These are phyloP conservation scores for Flaveria brownii DNA, from an alignment of 129 eudicot genomes.

Conservation along the genomic window DNA sequence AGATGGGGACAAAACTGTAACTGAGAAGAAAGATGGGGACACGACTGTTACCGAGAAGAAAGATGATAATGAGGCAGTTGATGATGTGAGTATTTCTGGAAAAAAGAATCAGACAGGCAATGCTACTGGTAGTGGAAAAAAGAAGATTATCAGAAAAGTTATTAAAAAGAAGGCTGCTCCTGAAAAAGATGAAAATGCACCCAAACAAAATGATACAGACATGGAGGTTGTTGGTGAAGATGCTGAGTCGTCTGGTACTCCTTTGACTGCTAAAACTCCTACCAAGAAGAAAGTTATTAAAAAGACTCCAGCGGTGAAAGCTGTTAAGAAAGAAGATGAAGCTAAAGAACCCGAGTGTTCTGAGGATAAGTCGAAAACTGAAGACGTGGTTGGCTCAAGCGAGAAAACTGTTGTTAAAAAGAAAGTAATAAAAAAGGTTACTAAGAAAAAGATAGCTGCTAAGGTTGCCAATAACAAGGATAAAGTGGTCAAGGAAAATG, in stretches of 20 bases:
- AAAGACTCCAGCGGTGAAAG: constrained; percentile 38
- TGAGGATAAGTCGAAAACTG: constrained; percentile 43
- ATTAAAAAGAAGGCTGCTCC: constrained; percentile 62
- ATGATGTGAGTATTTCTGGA: constrained; percentile 35
- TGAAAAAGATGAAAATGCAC: constrained; percentile 44
- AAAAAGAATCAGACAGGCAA: constrained; percentile 42
- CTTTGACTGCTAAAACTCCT: constrained; percentile 45
- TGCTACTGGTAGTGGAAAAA: constrained; percentile 52
- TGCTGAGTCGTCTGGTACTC: constrained; percentile 43
- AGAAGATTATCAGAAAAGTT: constrained; percentile 65
- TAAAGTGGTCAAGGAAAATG: constrained; percentile 30
- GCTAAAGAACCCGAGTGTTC: constrained; percentile 44
- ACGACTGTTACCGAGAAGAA: background rate
- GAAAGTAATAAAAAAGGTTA: constrained; percentile 70
- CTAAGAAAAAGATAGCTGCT: constrained; percentile 50
- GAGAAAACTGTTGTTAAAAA: constrained; percentile 56
- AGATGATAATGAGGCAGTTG: constrained; percentile 29
- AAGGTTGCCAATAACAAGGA: constrained; percentile 38
- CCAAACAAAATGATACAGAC: constrained; percentile 33
- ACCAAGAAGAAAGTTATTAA: constrained; percentile 52
- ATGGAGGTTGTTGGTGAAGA: constrained; percentile 41
- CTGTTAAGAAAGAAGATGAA: constrained; percentile 45
- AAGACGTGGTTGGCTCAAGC: constrained; percentile 40
- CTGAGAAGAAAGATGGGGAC: constrained; percentile 9
- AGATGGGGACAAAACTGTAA: background rate